These are phyloP conservation scores for Phytophthora colocasiae DNA, from an alignment of 352 stramenopile species.

Conservation along the genomic window DNA sequence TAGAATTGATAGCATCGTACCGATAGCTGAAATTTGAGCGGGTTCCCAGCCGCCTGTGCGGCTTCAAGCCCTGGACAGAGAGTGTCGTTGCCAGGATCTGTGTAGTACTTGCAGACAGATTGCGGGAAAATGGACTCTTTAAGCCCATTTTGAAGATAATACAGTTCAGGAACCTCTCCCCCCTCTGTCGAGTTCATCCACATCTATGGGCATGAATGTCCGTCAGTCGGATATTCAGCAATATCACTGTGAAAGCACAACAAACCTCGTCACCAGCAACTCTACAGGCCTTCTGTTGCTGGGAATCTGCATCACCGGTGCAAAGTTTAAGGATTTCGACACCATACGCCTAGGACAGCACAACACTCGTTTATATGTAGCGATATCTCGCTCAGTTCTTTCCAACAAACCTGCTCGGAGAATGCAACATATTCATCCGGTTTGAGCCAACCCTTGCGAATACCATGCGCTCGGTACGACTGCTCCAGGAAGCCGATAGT, in stretches of 20 bases:
- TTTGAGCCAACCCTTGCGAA: slow-evolving; percentile 72
- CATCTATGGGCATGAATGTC: slow-evolving; percentile 39
- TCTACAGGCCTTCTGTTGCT: slow-evolving; percentile 73
- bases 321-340: slow-evolving; percentile 77
- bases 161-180: slow-evolving; percentile 75
- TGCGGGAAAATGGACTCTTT: slow-evolving; percentile 78
- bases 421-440: slow-evolving; percentile 80
- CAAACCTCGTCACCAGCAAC: slow-evolving; percentile 67
- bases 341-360: slow-evolving; percentile 59
- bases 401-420: slow-evolving; percentile 67
- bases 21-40: slow-evolving; percentile 72
- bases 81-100: slow-evolving; percentile 62
- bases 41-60: slow-evolving; percentile 58
- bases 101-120: slow-evolving; percentile 77
- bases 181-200: slow-evolving; percentile 87
- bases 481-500: slow-evolving; percentile 82
- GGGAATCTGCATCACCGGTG: slow-evolving; percentile 62
- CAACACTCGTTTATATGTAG: not conserved
- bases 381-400: not conserved
- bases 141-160: slow-evolving; percentile 80
- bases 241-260: too few relatives aligned
- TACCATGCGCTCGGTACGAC: slow-evolving; percentile 75
- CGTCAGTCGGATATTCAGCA: not conserved
- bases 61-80: slow-evolving; percentile 69
- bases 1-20: slow-evolving; percentile 27